These are phyloP conservation scores for Chalciporus sphaerocephalus DNA, from an alignment of 768 basidiomycete species.

Conservation along the genomic window DNA sequence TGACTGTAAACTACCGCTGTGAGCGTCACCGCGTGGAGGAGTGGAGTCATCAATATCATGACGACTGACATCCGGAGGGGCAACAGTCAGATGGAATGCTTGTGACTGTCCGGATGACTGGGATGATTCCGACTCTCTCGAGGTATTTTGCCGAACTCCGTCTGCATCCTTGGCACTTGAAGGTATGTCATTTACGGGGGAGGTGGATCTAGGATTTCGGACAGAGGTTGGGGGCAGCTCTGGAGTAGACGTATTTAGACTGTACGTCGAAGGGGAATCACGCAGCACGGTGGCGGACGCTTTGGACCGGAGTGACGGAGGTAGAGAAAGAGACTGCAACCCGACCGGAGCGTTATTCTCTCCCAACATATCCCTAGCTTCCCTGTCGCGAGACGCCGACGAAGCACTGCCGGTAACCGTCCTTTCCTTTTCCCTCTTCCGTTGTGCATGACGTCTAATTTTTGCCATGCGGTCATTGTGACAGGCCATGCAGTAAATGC, in stretches of 20 bases:
- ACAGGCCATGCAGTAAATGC: conserved; percentile 98
- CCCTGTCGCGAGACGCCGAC: conserved; percentile 25
- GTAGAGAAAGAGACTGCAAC: conserved; percentile 1
- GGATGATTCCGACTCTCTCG: conserved; percentile 9
- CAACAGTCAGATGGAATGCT: conserved; percentile 41
- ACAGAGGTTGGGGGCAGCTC: conserved; percentile 2
- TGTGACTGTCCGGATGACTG: conserved; percentile 30
- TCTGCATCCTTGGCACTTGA: neutral
- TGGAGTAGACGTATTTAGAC: conserved; percentile 12
- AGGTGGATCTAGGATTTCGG: conserved; percentile 10
- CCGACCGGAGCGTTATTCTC: conserved; percentile 34
- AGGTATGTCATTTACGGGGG: conserved; percentile 12
- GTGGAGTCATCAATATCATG: conserved; percentile 4
- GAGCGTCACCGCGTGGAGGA: conserved; percentile 3
- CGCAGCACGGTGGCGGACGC: conserved; percentile 20
- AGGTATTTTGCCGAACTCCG: conserved; percentile 6
- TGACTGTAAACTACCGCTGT: neutral
- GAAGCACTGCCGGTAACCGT: conserved; percentile 26
- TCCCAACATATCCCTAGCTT: conserved; percentile 27
- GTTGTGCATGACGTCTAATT: conserved; percentile 87
- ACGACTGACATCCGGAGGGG: conserved; percentile 32
- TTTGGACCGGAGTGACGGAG: conserved; percentile 21
- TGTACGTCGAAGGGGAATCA: conserved; percentile 24
- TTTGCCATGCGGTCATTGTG: conserved; percentile 97
- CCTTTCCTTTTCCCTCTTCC: conserved; percentile 66